phyloP scores from a whole-genome alignment of 352 stramenopile species.

The Phytophthora kernoviae region DNA sequence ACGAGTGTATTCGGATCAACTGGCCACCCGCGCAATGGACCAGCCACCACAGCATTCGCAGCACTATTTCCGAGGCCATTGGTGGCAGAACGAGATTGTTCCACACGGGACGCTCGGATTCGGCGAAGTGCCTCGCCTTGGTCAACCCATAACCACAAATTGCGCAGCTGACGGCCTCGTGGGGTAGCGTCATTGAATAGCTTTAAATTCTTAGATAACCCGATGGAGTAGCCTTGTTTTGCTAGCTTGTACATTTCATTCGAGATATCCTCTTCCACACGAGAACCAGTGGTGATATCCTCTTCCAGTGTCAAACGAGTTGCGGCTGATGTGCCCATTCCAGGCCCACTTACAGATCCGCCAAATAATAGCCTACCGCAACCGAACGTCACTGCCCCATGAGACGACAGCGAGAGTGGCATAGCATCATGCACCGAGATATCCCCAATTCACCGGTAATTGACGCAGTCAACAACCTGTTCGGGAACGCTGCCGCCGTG shows the following conservation, averaged over 20 bases:
- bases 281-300: slow-evolving; percentile 21
- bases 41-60: slow-evolving; percentile 35
- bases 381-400: slow-evolving; percentile 73
- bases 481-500: slow-evolving; percentile 71
- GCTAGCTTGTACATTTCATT: slow-evolving; percentile 76
- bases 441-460: slow-evolving; percentile 77
- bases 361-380: slow-evolving; percentile 76
- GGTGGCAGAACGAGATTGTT: slow-evolving; percentile 39
- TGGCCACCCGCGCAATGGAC: slow-evolving; percentile 71
- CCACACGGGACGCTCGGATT: slow-evolving; percentile 59
- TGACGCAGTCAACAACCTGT: slow-evolving; percentile 77
- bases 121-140: slow-evolving; percentile 78
- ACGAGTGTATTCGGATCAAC: slow-evolving; percentile 69
- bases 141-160: slow-evolving; percentile 86
- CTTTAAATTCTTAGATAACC: slow-evolving; percentile 78
- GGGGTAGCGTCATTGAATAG: slow-evolving; percentile 54
- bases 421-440: slow-evolving; percentile 89
- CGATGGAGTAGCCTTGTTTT: slow-evolving; percentile 78
- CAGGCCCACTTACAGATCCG: slow-evolving; percentile 31
- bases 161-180: slow-evolving; percentile 55
- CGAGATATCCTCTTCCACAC: slow-evolving; percentile 70
- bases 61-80: slow-evolving; percentile 30
- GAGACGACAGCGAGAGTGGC: slow-evolving; percentile 78
- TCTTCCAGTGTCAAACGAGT: slow-evolving; percentile 43
- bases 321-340: slow-evolving; percentile 44